phyloP scores from a whole-genome alignment of 2,329 filamentous ascomycete species.

The Raffaelea deltoideospora region DNA sequence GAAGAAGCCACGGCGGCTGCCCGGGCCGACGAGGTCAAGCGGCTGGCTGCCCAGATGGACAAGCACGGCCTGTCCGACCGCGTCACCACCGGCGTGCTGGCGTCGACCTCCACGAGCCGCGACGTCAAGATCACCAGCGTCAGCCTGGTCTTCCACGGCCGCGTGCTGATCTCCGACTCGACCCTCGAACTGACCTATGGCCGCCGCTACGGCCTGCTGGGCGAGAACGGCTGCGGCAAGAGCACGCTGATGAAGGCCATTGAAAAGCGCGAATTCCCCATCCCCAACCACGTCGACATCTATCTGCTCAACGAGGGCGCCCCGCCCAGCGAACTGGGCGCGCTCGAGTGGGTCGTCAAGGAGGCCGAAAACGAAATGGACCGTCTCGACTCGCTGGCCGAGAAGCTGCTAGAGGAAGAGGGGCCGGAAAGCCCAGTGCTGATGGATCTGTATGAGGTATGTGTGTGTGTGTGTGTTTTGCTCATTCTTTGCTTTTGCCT shows the following conservation, averaged over 20 bases:
- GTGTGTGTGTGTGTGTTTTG: slow-evolving; percentile 32
- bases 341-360: slow-evolving; percentile 90
- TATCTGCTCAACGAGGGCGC: slow-evolving; percentile 97
- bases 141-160: slow-evolving; percentile 94
- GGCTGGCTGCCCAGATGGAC: slow-evolving; percentile 85
- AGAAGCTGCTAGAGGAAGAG: slow-evolving; percentile 79
- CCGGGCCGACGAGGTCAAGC: slow-evolving; percentile 70
- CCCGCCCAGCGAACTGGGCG: slow-evolving; percentile 73
- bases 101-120: slow-evolving; percentile 69
- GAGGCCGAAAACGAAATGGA: slow-evolving; percentile 91
- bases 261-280: slow-evolving; percentile 81
- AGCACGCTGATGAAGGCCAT: slow-evolving; percentile 95
- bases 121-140: slow-evolving; percentile 95
- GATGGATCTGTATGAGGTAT: slow-evolving; percentile 89
- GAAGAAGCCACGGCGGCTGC: slow-evolving; percentile 54
- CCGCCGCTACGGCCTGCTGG: slow-evolving; percentile 83
- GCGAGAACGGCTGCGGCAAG: slow-evolving; percentile 99
- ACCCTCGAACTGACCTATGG: slow-evolving; percentile 87
- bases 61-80: slow-evolving; percentile 92
- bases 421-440: slow-evolving; percentile 83
- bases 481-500: background rate
- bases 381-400: slow-evolving; percentile 73
- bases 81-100: slow-evolving; percentile 91
- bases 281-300: slow-evolving; percentile 93
- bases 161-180: slow-evolving; percentile 86